A percentile compares a stretch with the other conserved stretches of the same genome.
Conservation (phyloP, 768 basidiomycete genomes). For the Lactarius hengduanensis region DNA sequence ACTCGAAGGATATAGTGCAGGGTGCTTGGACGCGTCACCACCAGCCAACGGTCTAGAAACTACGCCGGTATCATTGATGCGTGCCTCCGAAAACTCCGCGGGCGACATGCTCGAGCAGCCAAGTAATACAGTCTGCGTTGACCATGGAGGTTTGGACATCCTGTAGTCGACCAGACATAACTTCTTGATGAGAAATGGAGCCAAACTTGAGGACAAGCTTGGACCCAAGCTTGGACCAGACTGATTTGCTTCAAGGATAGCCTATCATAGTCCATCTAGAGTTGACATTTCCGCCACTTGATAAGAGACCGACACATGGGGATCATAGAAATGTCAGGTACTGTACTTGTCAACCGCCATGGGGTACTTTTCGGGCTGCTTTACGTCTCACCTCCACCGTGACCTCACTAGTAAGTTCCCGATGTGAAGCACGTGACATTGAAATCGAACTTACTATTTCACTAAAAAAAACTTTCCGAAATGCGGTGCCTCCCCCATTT, state of each 20-base stretch:
- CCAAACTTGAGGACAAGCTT: slow-evolving; percentile 1
- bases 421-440: neutral
- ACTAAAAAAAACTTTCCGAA: neutral
- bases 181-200: slow-evolving; percentile 13
- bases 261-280: neutral
- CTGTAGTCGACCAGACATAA: neutral
- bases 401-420: neutral
- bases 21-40: neutral
- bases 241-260: neutral
- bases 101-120: neutral
- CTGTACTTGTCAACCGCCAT: neutral
- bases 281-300: neutral
- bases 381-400: no score
- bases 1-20: neutral
- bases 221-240: neutral
- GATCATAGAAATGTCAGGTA: neutral
- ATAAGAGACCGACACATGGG: neutral
- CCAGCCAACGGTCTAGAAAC: neutral
- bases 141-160: neutral
- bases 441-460: neutral
- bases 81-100: neutral
- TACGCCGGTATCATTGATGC: neutral
- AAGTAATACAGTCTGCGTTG: neutral
- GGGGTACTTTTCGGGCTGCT: no score
- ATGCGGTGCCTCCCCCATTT: neutral